A percentile compares a stretch with the other conserved stretches of the same genome.
Evolutionary conservation across 805 yeast species (phyloP).

Genomic region (Teunomyces tritomae): DNA sequence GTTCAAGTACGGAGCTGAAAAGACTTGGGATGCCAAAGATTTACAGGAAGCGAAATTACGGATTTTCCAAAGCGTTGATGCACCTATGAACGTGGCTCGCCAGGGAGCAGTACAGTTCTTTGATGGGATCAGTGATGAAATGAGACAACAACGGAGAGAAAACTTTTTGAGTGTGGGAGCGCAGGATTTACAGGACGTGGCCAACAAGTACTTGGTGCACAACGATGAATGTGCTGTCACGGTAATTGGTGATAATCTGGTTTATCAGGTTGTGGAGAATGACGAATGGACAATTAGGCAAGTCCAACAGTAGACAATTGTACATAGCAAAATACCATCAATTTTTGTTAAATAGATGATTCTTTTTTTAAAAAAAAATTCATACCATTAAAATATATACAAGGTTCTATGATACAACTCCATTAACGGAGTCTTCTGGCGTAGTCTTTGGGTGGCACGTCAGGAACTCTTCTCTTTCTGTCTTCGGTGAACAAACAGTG

Average conservation of each 20-base stretch:
- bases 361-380: too few relatives aligned
- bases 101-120: constrained; percentile 72
- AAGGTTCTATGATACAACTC: background rate
- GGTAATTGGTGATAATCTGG: constrained; percentile 45
- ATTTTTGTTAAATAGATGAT: background rate
- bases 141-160: constrained; percentile 79
- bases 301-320: background rate
- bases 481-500: constrained; percentile 89
- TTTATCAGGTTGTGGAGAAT: constrained; percentile 16
- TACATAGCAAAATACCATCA: background rate
- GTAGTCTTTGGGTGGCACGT: constrained; percentile 37
- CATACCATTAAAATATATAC: background rate
- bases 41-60: constrained; percentile 87
- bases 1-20: constrained; percentile 22
- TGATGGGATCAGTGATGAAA: constrained; percentile 70
- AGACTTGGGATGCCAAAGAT: constrained; percentile 61
- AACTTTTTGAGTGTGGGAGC: constrained; percentile 63
- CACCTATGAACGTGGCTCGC: constrained; percentile 76
- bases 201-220: constrained; percentile 58
- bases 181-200: constrained; percentile 59
- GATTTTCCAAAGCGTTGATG: constrained; percentile 87
- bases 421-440: constrained; percentile 13
- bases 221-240: constrained; percentile 29
- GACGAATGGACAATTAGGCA: constrained; percentile 18
- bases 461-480: constrained; percentile 78